phyloP scores from a whole-genome alignment of 23 red algal species.

The Agarophyton chilense region DNA sequence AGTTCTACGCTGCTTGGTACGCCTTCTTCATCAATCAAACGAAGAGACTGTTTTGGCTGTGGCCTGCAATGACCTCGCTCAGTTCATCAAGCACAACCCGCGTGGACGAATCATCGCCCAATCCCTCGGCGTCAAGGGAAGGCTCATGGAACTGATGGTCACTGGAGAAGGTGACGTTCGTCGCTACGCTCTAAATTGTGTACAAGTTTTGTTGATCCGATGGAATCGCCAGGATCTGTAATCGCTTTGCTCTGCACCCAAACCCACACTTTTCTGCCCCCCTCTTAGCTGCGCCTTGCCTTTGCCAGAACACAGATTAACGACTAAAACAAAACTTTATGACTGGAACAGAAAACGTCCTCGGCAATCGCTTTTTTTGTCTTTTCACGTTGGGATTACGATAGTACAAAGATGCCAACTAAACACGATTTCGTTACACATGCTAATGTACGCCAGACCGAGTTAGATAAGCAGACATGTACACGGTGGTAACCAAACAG shows the following conservation, averaged over 20 bases:
- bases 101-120: slow-evolving; percentile 77
- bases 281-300: background rate
- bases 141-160: slow-evolving; percentile 94
- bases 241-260: background rate
- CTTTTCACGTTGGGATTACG: background rate
- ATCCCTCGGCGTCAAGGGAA: slow-evolving; percentile 79
- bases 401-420: background rate
- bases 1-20: slow-evolving; percentile 79
- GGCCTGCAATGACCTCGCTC: slow-evolving; percentile 86
- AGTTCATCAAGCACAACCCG: slow-evolving; percentile 89
- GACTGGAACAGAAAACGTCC: slow-evolving; percentile 3
- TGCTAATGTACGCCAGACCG: background rate
- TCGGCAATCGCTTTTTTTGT: background rate
- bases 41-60: slow-evolving; percentile 73
- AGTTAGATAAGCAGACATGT: background rate
- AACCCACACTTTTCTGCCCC: background rate
- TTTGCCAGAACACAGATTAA: slow-evolving; percentile 6
- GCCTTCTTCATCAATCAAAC: slow-evolving; percentile 67
- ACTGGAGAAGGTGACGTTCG: slow-evolving; percentile 74
- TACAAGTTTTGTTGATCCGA: slow-evolving; percentile 85
- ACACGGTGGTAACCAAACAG: background rate
- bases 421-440: background rate
- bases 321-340: slow-evolving; percentile 26
- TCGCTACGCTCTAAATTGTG: slow-evolving; percentile 74
- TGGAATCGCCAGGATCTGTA: slow-evolving; percentile 57